Evolutionary conservation across 2,329 filamentous ascomycete species (phyloP).

Genomic region (Xylariaceae sp.): DNA sequence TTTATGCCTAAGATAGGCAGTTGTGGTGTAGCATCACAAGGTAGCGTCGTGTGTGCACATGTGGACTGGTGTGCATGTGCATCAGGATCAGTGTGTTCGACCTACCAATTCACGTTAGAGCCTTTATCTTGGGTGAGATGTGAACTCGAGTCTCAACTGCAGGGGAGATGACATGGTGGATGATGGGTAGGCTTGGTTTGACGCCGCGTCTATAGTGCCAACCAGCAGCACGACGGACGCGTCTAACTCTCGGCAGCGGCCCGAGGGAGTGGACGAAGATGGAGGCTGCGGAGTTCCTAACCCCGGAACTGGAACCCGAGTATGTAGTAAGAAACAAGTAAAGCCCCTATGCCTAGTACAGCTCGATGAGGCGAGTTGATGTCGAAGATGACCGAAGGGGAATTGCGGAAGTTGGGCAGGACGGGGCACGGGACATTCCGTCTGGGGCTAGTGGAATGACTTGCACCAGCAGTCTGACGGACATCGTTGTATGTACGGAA

Average conservation of each 20-base stretch:
- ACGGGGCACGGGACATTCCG: too few species aligned
- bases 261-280: constrained; percentile 17
- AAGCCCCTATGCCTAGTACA: background rate
- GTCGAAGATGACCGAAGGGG: background rate
- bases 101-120: background rate
- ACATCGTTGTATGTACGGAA: too few species aligned
- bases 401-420: background rate
- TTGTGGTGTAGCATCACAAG: background rate
- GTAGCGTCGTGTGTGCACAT: background rate
- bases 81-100: background rate
- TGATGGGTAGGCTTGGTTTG: constrained; percentile 1
- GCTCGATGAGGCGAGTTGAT: background rate
- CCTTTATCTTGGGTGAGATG: background rate
- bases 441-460: too few species aligned
- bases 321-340: background rate
- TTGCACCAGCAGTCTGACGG: too few species aligned
- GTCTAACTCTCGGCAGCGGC: constrained; percentile 20
- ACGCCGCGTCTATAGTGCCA: constrained; percentile 15
- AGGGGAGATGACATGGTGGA: constrained; percentile 9
- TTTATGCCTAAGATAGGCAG: background rate
- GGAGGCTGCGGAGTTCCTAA: constrained; percentile 11
- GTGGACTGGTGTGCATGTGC: background rate
- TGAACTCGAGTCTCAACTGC: constrained; percentile 1
- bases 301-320: background rate
- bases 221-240: constrained; percentile 13